A percentile compares a stretch with the other conserved stretches of the same genome.
These are phyloP conservation scores for Fusarium nygamai DNA, from an alignment of 2,329 filamentous ascomycete species.

Conservation along the genomic window DNA sequence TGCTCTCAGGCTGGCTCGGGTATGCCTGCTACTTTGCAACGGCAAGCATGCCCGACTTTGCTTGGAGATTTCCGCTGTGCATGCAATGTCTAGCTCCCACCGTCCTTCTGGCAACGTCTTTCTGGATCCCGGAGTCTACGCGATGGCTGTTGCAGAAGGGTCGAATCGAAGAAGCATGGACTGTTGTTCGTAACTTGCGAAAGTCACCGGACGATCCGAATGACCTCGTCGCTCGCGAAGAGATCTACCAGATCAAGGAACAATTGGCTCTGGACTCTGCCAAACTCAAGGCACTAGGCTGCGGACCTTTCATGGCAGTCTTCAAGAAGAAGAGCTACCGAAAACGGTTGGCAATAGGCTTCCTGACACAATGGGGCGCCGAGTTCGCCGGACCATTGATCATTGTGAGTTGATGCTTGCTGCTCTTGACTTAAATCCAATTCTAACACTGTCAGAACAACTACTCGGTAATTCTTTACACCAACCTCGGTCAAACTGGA, in stretches of 20 bases:
- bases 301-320: conserved; percentile 54
- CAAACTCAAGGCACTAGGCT: conserved; percentile 51
- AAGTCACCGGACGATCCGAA: conserved; percentile 44
- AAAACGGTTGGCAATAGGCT: conserved; percentile 61
- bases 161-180: conserved; percentile 55
- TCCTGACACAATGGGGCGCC: conserved; percentile 63
- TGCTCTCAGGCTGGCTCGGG: conserved; percentile 52
- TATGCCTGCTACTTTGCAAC: conserved; percentile 47
- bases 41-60: conserved; percentile 42
- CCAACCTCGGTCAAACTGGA: conserved; percentile 50
- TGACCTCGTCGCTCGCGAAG: conserved; percentile 55
- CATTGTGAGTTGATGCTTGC: conserved; percentile 50
- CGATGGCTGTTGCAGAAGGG: conserved; percentile 60
- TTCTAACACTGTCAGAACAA: conserved; percentile 50
- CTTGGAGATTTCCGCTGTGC: conserved; percentile 55
- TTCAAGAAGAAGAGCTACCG: conserved; percentile 58
- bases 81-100: conserved; percentile 53
- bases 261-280: conserved; percentile 55
- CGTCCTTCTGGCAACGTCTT: conserved; percentile 47
- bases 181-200: conserved; percentile 51
- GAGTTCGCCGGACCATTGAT: conserved; percentile 61
- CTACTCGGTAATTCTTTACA: conserved; percentile 51
- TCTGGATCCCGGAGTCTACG: conserved; percentile 54
- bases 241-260: conserved; percentile 57
- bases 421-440: fast-evolving